Base-by-base conservation (phyloP, 1,139 yeast genomes). In the Diutina scorzettiae region DNA sequence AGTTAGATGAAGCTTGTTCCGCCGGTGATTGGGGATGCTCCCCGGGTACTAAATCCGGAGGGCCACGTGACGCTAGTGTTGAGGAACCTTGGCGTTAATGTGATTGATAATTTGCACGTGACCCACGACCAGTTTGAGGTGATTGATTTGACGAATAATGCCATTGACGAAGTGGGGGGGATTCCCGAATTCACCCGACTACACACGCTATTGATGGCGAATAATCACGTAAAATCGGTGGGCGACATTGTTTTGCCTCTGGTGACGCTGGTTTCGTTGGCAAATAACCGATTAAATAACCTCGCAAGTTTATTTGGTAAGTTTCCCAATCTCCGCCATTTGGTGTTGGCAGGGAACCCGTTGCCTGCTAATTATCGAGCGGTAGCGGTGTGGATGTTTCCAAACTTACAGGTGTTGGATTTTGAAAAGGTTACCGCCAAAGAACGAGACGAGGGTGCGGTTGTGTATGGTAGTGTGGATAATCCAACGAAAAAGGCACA, bases 141-240 rank as follows among this genome's bases (percentile, higher is more conserved):
- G 18, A 62, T 84, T 6, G 95, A 85, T 56, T 57, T 84, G 34
- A 71, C 85, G 4, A 76, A 78, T 54, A 85, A 85, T 56, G 78
- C 73, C 31, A 59, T 84, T 17, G 59, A 71, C 2, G 69, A 67
- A 14, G 53, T 85, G 14, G 68, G 73, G 6, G 69, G 69, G 43
- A 58, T 81, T 17, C 84, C 86, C 0, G 48, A 50, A 11, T 56
- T 77, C 40, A 42, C 49, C 8, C 65, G 71, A 30, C 55, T 80
- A 19, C 65, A 65, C 42, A 66, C 73, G 0, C 51, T 85, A 3
- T 59, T 83, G n/a, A 51, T 78, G 12, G 76, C 81, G 0, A 69
- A 70, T 46, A 84, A 85, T 54, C 64, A 74, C 47, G 72, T 81
- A 8, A 54, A 64, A 1, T 46, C 49, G 11, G 57, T 77, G 5